Evolutionary conservation across 2,329 filamentous ascomycete genomes (phyloP).

Genomic region (Metarhizium album): DNA sequence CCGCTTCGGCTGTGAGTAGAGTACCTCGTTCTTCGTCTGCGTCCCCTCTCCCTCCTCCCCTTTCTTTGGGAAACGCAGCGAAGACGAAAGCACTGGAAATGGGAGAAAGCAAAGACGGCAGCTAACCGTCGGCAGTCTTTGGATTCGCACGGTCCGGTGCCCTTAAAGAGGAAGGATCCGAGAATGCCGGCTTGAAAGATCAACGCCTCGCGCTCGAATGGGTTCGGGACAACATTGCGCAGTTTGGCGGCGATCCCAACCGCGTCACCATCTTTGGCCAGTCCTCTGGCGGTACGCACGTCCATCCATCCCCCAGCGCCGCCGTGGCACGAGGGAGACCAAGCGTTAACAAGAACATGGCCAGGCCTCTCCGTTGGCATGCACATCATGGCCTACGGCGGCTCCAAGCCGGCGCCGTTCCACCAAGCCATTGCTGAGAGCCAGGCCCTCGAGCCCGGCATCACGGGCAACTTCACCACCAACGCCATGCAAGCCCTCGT

Average conservation of each 20-base stretch:
- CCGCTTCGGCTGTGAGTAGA: constrained; percentile 12
- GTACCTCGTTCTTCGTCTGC: too few species aligned
- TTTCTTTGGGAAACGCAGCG: too few species aligned
- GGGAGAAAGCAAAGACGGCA: too few species aligned
- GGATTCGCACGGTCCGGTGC: constrained; percentile 16
- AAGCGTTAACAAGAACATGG: too few species aligned
- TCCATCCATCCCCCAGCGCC: too few species aligned
- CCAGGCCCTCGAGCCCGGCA: constrained; percentile 40
- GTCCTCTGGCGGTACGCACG: constrained; percentile 19
- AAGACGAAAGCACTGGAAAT: too few species aligned
- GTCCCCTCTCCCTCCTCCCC: too few species aligned
- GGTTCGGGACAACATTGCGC: constrained; percentile 32
- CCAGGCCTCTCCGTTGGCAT: constrained; percentile 30
- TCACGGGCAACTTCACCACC: constrained; percentile 35
- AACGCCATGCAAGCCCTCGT: constrained; percentile 34
- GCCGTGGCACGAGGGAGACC: too few species aligned
- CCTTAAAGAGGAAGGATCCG: constrained; percentile 11
- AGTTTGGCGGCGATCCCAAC: constrained; percentile 38
- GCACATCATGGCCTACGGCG: constrained; percentile 39
- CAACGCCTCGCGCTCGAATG: constrained; percentile 35
- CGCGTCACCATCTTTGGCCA: constrained; percentile 26
- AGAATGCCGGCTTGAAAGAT: constrained; percentile 41
- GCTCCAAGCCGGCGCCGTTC: constrained; percentile 30
- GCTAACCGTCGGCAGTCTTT: constrained; percentile 12
- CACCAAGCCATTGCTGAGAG: constrained; percentile 34